Evolutionary conservation across 306 rosid genomes (phyloP), one percentile per base, ranked within the genome.

Genomic region (Cotoneaster glaucophyllus): DNA sequence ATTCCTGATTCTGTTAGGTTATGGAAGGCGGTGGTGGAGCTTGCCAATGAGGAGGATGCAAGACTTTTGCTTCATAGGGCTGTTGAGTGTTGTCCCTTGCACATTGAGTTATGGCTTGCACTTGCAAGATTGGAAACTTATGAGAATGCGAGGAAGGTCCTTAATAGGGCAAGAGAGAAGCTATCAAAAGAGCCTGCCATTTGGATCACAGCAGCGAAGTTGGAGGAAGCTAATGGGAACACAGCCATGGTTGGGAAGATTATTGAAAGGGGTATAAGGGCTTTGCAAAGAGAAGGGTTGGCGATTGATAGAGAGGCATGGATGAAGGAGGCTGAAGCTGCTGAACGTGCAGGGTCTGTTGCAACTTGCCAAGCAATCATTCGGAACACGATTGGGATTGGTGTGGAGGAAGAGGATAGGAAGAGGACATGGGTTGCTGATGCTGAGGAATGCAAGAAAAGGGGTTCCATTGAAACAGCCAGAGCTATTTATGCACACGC

Each of bases 391-490:
- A 89, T 91, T 67, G 95, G 95, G 69, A 82, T 91, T 81, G 95
- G 97, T 39, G 98, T 93, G 79, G 97, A 93, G 78, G 97, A 93
- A 77, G 98, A 93, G 81, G 98, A 93, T 83, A 85, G 97, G 84
- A 93, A 93, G 86, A 88, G 97, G 79, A 93, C 97, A 37, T 93
- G 98, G 97, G 97, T 93, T 74, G 98, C 97, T 3, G 98, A 93
- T 88, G 98, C 98, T 0, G 98, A 91, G 74, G 98, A 93, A 83
- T 93, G 98, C 87, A 91, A 88, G 90, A 91, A 93, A 81, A 82
- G 93, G 74, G 98, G 93, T 53, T 93, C 97, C 6, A 91, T 93
- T 63, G 98, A 91, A 69, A 93, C 98, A 11, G 96, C 97, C 54
- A 48, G 54, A 15, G 54, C 54, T 5, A 48, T 48, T 15, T 48